Conservation (phyloP, 768 basidiomycete genomes). For the Lactarius tabidus region DNA sequence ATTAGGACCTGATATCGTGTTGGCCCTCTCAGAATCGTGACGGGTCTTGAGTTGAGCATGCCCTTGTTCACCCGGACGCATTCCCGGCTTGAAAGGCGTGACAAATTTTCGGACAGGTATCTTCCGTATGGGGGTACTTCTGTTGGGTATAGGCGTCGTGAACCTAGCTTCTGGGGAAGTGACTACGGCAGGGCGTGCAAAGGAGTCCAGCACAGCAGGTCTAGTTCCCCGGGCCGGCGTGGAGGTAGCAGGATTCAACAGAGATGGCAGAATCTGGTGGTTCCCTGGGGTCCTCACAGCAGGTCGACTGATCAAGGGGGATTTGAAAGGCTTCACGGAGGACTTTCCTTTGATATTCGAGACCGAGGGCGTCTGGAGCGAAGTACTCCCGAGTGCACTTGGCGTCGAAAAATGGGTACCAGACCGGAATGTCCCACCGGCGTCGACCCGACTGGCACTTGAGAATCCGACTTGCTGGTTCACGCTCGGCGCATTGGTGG, state of each 20-base stretch:
- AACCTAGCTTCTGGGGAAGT: slow-evolving; percentile 7
- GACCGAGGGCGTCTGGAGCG: slow-evolving; percentile 8
- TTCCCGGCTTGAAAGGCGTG: slow-evolving; percentile 55
- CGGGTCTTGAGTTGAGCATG: slow-evolving; percentile 26
- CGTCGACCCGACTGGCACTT: neutral
- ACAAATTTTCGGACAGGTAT: slow-evolving; percentile 40
- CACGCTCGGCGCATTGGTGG: neutral
- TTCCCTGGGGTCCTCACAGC: neutral
- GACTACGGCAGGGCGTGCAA: neutral
- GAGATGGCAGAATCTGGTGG: neutral
- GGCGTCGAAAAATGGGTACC: slow-evolving; percentile 8
- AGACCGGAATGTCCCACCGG: slow-evolving; percentile 3
- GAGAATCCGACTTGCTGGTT: neutral
- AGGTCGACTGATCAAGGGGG: slow-evolving; percentile 13
- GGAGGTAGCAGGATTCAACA: neutral
- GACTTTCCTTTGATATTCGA: slow-evolving; percentile 7
- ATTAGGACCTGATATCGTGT: neutral
- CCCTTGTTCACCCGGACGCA: slow-evolving; percentile 44
- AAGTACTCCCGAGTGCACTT: neutral
- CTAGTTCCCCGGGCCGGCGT: slow-evolving; percentile 12
- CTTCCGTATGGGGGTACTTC: slow-evolving; percentile 11
- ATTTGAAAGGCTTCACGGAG: slow-evolving; percentile 17
- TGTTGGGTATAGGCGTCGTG: slow-evolving; percentile 9
- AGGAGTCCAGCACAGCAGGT: neutral
- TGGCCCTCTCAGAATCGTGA: neutral